A percentile compares a stretch with the other conserved stretches of the same genome.
Conservation (phyloP, 2,329 filamentous ascomycete genomes). For the Aspergillus neoniger region DNA sequence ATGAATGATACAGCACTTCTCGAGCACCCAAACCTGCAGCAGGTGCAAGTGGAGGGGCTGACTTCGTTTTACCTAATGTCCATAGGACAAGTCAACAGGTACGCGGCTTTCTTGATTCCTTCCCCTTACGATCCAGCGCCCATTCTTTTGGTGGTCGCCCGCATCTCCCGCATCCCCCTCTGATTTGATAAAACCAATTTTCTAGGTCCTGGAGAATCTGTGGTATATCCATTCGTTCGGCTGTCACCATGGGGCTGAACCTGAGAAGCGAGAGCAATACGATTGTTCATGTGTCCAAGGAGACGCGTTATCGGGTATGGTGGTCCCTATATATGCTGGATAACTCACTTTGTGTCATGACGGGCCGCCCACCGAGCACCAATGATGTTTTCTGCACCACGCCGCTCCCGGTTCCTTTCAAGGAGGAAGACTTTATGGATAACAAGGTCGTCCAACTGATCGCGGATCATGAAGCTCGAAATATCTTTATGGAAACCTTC, state of each 20-base stretch:
- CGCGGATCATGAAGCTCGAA: conserved; percentile 35
- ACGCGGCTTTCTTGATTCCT: neutral
- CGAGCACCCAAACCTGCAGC: conserved; percentile 46
- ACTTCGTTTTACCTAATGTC: conserved; percentile 45
- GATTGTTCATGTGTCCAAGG: conserved; percentile 40
- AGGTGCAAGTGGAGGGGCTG: conserved; percentile 47
- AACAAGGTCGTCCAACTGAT: conserved; percentile 37
- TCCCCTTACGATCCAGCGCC: neutral
- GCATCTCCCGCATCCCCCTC: neutral
- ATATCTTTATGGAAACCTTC: conserved; percentile 28
- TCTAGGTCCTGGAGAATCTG: conserved; percentile 46
- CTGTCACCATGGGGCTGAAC: conserved; percentile 46
- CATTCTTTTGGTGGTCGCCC: neutral
- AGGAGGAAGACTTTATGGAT: conserved; percentile 41
- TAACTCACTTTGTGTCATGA: conserved; percentile 44
- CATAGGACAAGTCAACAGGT: conserved; percentile 48
- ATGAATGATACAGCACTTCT: conserved; percentile 39
- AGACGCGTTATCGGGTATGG: conserved; percentile 48
- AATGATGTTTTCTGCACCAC: conserved; percentile 45
- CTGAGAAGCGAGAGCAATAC: conserved; percentile 43
- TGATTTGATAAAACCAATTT: neutral
- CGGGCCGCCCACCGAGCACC: conserved; percentile 44
- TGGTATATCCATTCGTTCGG: conserved; percentile 45
- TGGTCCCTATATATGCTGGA: conserved; percentile 48
- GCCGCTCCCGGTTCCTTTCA: conserved; percentile 43